Evolutionary conservation across 768 basidiomycete genomes (phyloP), one percentile per base, ranked within the genome.

Genomic region (Psilocybe tampanensis): DNA sequence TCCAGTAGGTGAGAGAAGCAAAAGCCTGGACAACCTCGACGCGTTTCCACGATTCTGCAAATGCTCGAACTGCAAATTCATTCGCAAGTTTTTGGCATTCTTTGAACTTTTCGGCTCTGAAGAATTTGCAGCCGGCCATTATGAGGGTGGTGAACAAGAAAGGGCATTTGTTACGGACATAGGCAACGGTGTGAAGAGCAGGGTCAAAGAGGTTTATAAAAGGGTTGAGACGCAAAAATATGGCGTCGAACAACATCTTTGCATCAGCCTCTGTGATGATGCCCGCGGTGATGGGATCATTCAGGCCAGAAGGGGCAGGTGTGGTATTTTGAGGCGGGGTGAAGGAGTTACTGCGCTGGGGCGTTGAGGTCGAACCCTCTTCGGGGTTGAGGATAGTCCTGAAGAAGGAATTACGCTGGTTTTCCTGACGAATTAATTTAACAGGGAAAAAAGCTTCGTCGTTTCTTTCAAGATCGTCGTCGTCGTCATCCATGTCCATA

Each of bases 161-260:
- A 1, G 90, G 86, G 52, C 87, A 94, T 60, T 83, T 86, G 19
- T 80, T 76, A 64, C 94, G 91, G 64, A 95, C 86, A 69, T 94
- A 95, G 33, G 77, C 66, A 48, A 88, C 80, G 0, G 94, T 87
- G 70, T 96, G 94, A 33, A 95, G 74, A n/a, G 83, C 76, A 34
- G 93, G 90, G 74, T 95, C 94, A 68, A 95, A 93, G 29, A 95
- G 78, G 68, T 90, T 91, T 73, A 94, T 86, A 70, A 94, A 93
- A 12, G 93, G 91, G 69, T 95, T 95, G 51, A 95, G 81, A 57
- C 92, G 89, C 53, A 90, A 68, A 74, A 90, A 93, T 68, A 94
- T 81, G 59, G 84, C 75, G 69, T 93, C 90, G 60, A 94, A 92
- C 44, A 93, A 76, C 47, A 84, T 78, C 64, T 81, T 81, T 44